Base-by-base conservation (phyloP, 257 asterid species). In the Gentiana macrophylla region DNA sequence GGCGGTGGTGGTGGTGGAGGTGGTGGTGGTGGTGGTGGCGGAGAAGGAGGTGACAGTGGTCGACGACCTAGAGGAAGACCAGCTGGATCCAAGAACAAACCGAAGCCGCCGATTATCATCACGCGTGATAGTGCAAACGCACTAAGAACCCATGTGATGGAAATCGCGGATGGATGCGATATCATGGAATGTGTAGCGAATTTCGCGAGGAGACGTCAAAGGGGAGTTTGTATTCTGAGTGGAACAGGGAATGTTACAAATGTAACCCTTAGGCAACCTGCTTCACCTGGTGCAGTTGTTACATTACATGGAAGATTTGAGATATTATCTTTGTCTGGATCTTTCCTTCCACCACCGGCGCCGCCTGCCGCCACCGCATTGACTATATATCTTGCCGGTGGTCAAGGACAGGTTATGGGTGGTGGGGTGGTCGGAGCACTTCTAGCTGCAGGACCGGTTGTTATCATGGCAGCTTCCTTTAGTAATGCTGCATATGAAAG, bases 401-500 rank as follows among this genome's bases (percentile, higher is more conserved):
- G 95, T 6, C 97, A 89, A 76, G 97, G 97, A 1, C 97, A 89
- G 63, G 97, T 89, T 54, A 89, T 89, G 4, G 97, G 97, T 1
- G 97, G 97, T 5, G 72, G 90, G 55, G 94, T 86, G 43, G 97
- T 80, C 5, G 97, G 97, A 49, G 83, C 79, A 64, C 84, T 89
- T 50, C 51, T 86, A 33, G 97, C 97, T 0, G 70, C 93, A 0
- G 95, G 97, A 3, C 95, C 97, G 0, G 95, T 89, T 4, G 79
- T 89, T 2, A 67, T 89, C 35, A 89, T 89, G 97, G 92, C 95
- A 0, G 95, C 97, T 1, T 89, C 97, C 0, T 89, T 89, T 49
- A 86, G 95, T 62, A 89, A 89, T 63, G 97, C 97, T 0, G 97
- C 97, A 0, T 89, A 89, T 15, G 97, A 89, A 10, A 75, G 95